These are phyloP conservation scores for Colletotrichum cereale DNA, from an alignment of 2,329 filamentous ascomycete species.

Conservation along the genomic window DNA sequence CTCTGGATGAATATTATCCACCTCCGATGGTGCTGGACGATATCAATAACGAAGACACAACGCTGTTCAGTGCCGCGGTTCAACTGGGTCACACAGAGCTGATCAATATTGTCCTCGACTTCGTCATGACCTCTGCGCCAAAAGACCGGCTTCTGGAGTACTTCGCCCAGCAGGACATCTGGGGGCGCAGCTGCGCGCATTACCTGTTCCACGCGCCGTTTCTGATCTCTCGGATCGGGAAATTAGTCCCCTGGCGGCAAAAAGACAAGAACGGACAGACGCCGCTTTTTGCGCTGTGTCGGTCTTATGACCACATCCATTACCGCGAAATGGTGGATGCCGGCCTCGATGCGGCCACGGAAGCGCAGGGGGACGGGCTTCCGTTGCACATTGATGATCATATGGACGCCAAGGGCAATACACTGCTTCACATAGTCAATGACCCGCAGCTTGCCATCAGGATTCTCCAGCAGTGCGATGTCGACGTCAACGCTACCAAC, in stretches of 20 bases:
- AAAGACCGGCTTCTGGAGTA: slow-evolving; percentile 74
- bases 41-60: slow-evolving; percentile 89
- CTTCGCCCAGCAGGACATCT: slow-evolving; percentile 80
- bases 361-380: slow-evolving; percentile 80
- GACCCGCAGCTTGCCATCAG: slow-evolving; percentile 81
- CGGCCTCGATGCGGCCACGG: slow-evolving; percentile 80
- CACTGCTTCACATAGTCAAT: slow-evolving; percentile 93
- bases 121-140: slow-evolving; percentile 70
- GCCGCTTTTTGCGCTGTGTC: slow-evolving; percentile 93
- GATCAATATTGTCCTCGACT: slow-evolving; percentile 81
- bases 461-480: slow-evolving; percentile 86
- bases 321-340: slow-evolving; percentile 90
- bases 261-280: slow-evolving; percentile 98
- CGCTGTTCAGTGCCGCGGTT: slow-evolving; percentile 88
- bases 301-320: slow-evolving; percentile 92
- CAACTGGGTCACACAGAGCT: slow-evolving; percentile 83
- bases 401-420: slow-evolving; percentile 92
- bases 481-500: slow-evolving; percentile 96
- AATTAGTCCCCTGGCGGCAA: slow-evolving; percentile 86
- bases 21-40: slow-evolving; percentile 80
- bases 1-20: slow-evolving; percentile 81
- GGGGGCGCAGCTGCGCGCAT: slow-evolving; percentile 92
- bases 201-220: slow-evolving; percentile 93
- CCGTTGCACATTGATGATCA: slow-evolving; percentile 94
- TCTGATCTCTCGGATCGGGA: slow-evolving; percentile 82